A percentile compares a stretch with the other conserved stretches of the same genome.
phyloP scores from a whole-genome alignment of 2,329 filamentous ascomycete genomes.

The Cladorrhinum sp. region DNA sequence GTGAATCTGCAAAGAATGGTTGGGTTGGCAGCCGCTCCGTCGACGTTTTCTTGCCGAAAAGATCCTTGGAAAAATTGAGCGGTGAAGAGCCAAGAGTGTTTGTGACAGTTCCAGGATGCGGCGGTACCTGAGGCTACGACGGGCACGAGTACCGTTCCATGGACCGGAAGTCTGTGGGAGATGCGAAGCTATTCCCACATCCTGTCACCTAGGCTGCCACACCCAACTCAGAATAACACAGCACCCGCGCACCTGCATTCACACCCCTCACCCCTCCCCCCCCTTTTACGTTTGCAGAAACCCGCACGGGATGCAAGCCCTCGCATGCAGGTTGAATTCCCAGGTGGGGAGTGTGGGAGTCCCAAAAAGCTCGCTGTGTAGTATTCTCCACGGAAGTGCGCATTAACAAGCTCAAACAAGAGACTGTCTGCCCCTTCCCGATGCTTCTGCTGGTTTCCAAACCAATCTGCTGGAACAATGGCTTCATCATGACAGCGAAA shows the following conservation, averaged over 20 bases:
- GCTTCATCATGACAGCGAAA: not conserved
- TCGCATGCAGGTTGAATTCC: constrained; percentile 14
- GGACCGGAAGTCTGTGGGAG: constrained; percentile 8
- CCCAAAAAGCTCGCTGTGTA: not conserved
- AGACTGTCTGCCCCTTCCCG: not conserved
- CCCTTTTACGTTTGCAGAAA: constrained; percentile 3
- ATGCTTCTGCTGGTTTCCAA: not conserved
- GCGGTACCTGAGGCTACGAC: constrained; percentile 11
- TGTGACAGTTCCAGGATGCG: constrained; percentile 11
- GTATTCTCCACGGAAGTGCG: not conserved
- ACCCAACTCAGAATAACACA: not conserved
- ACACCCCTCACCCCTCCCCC: not conserved
- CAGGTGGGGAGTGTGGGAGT: constrained; percentile 1
- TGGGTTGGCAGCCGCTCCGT: constrained; percentile 18
- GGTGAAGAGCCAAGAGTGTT: constrained; percentile 20
- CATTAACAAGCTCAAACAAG: not conserved
- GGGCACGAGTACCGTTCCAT: constrained; percentile 2
- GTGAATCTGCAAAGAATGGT: constrained; percentile 5
- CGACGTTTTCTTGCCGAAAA: constrained; percentile 1
- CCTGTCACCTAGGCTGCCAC: constrained; percentile 10
- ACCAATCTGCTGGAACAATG: not conserved
- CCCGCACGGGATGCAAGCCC: constrained; percentile 13
- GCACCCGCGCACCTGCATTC: not conserved
- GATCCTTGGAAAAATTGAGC: constrained; percentile 16
- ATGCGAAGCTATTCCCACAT: constrained; percentile 25